These are phyloP conservation scores for Parmelia sp. DNA, from an alignment of 495 filamentous ascomycete genomes.

Conservation along the genomic window DNA sequence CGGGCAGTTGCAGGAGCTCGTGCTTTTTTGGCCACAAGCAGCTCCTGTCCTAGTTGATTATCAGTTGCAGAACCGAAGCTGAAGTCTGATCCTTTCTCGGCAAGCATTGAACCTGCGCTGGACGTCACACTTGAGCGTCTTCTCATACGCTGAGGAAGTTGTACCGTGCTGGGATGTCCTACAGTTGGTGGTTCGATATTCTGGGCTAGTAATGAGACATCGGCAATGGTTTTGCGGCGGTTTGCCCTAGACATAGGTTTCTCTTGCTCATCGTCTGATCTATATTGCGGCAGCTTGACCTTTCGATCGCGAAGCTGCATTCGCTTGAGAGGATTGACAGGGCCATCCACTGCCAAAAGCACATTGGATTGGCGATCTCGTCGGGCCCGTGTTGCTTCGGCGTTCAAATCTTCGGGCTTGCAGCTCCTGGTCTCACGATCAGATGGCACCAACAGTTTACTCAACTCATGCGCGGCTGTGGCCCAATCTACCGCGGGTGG, in stretches of 20 bases:
- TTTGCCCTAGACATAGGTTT: constrained; percentile 44
- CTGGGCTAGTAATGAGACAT: constrained; percentile 26
- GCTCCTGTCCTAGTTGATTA: constrained; percentile 29
- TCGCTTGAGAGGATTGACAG: constrained; percentile 45
- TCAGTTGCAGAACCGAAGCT: constrained; percentile 37
- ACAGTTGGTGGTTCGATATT: constrained; percentile 7
- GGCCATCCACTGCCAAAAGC: constrained; percentile 32
- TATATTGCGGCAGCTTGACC: constrained; percentile 41
- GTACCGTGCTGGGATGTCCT: constrained; percentile 24
- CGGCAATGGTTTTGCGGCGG: constrained; percentile 62
- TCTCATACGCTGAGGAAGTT: constrained; percentile 26
- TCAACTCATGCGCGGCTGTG: constrained; percentile 70
- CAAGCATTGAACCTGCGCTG: constrained; percentile 28
- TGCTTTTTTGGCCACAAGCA: constrained; percentile 41
- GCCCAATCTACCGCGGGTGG: constrained; percentile 79
- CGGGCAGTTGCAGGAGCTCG: constrained; percentile 38
- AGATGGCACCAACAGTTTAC: constrained; percentile 71
- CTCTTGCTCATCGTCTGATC: constrained; percentile 49
- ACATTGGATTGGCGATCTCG: constrained; percentile 55
- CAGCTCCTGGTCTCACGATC: constrained; percentile 65
- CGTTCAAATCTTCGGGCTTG: constrained; percentile 66
- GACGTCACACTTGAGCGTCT: constrained; percentile 40
- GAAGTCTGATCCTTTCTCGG: constrained; percentile 25
- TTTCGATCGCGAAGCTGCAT: constrained; percentile 73
- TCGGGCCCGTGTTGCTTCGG: constrained; percentile 53